phyloP scores from a whole-genome alignment of 805 yeast species.

The Monosporozyma servazzii region DNA sequence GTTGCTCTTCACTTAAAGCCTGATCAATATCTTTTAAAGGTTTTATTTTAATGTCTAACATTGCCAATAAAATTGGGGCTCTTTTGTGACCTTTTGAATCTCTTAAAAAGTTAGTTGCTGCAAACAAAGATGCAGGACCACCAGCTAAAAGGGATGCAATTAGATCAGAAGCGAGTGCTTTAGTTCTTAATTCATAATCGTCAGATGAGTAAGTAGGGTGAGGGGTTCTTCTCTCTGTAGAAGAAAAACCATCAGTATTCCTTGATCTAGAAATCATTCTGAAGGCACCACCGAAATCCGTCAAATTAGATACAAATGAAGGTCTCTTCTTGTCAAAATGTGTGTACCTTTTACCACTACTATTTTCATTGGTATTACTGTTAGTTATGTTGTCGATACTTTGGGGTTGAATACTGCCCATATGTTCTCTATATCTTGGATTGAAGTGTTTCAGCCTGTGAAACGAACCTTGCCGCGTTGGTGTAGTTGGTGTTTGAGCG shows the following conservation, averaged over 20 bases:
- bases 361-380: background rate
- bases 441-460: background rate
- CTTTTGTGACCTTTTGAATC: slow-evolving; percentile 72
- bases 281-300: background rate
- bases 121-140: slow-evolving; percentile 62
- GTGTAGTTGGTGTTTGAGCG: background rate
- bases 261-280: background rate
- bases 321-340: background rate
- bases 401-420: background rate
- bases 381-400: background rate
- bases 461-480: background rate
- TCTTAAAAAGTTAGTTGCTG: slow-evolving; percentile 63
- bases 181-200: slow-evolving; percentile 3
- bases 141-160: slow-evolving; percentile 52
- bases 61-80: slow-evolving; percentile 72
- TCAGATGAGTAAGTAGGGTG: background rate
- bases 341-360: background rate
- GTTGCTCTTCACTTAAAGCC: slow-evolving; percentile 3
- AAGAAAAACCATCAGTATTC: background rate
- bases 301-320: background rate
- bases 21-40: slow-evolving; percentile 30
- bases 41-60: slow-evolving; percentile 54
- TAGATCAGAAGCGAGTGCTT: slow-evolving; percentile 33
- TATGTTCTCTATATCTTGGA: background rate
- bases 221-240: background rate